Evolutionary conservation across 1,139 yeast species (phyloP), one percentile per base, ranked within the genome.

Genomic region (Saccharomycopsis crataegensis): DNA sequence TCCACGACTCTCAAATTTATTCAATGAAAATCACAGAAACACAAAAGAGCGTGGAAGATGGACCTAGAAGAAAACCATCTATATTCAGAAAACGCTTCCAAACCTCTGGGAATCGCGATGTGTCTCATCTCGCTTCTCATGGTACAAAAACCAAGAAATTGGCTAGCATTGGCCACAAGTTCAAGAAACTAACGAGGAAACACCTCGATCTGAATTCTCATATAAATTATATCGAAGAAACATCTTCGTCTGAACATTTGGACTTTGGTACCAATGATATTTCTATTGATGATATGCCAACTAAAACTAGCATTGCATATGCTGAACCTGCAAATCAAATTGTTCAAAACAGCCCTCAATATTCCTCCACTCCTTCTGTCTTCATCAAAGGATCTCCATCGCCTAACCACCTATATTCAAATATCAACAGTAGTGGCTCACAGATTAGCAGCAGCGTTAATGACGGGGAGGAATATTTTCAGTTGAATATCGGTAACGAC

Each of bases 381-480:
- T 12, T 11, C 3, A 42, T 42, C 12, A 42, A 36, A n/a, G 32
- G n/a, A 7, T 8, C 14, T n/a, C 33, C 43, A 8, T 16, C 11
- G 16, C 6, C 44, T 38, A 22, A 14, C 7, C 8, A 38, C 6
- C n/a, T 17, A 7, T 22, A 12, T 17, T 43, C 32, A n/a, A 46
- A 36, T 17, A 5, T 11, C 22, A 47, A 48, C 14, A 37, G 28
- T 8, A 31, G 37, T 41, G 17, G 41, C 38, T 49, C 52, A 9
- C 53, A 50, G 33, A 7, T 40, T 5, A 38, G 41, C 1, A 50
- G 52, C 22, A 42, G 33, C 7, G 17, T 33, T 16, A 37, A 31
- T 32, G 49, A 48, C 31, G 55, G 42, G 9, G 53, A 32, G 9
- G 55, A 52, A 43, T 52, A 52, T 22, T 52, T 49, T 28, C n/a